Percentiles rank a stretch among this genome's conserved stretches.
Conservation (phyloP, 164 flowering plant species). For the Annona squamosa region DNA sequence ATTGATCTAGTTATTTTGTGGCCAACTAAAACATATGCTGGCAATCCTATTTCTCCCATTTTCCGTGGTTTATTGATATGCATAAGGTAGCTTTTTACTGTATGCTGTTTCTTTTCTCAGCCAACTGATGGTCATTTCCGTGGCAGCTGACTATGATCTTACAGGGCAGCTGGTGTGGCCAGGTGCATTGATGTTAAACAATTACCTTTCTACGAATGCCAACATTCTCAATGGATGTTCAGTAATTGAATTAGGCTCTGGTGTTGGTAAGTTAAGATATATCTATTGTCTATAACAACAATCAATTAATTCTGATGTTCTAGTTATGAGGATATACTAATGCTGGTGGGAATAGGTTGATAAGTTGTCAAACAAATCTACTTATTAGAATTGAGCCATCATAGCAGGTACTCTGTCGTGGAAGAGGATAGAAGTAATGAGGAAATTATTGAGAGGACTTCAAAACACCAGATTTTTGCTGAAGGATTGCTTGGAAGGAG, state of each 20-base stretch:
- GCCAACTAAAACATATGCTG: no score
- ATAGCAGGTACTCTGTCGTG: no score
- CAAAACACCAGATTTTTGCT: no score
- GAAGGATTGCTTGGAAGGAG: no score
- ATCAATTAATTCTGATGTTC: background rate
- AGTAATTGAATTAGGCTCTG: constrained; percentile 74
- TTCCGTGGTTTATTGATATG: background rate
- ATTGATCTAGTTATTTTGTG: no score
- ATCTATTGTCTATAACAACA: background rate
- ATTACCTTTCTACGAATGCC: constrained; percentile 56
- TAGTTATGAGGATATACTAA: background rate
- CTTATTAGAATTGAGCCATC: no score
- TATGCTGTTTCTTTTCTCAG: background rate
- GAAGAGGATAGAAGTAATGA: no score
- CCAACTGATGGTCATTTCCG: constrained; percentile 18
- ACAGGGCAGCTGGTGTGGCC: constrained; percentile 99
- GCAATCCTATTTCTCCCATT: no score
- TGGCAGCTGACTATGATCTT: constrained; percentile 92
- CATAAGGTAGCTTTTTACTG: background rate
- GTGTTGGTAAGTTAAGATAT: constrained; percentile 52
- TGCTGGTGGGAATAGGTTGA: no score
- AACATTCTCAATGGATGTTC: constrained; percentile 53
- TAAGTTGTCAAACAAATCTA: no score
- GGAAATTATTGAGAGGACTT: no score
- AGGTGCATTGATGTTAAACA: constrained; percentile 73